Conservation (phyloP, 1,284 basidiomycete genomes). For the Microbotryum lychnidis-dioicae region DNA sequence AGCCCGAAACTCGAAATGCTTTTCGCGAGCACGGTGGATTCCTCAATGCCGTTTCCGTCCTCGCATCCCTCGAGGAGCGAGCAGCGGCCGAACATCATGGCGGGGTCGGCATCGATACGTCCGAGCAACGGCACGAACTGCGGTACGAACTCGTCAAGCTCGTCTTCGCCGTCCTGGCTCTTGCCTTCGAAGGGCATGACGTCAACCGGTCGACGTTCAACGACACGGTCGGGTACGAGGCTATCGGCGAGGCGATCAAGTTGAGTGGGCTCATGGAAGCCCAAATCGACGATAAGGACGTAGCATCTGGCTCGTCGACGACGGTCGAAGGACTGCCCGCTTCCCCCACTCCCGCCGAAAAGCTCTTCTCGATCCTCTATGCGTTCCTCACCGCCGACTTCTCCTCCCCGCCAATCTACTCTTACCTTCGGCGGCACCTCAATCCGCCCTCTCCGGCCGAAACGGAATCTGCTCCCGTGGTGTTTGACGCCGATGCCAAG, state of each 20-base stretch:
- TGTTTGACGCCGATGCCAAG: no score
- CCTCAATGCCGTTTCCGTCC: conserved; percentile 6
- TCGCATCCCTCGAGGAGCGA: conserved; percentile 7
- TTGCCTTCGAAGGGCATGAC: conserved; percentile 5
- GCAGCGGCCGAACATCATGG: background rate
- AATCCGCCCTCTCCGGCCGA: background rate
- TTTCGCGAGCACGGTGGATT: conserved; percentile 9
- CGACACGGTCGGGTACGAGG: conserved; percentile 6
- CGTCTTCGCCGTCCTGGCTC: conserved; percentile 10
- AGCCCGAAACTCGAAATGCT: conserved; percentile 8
- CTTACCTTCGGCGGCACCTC: conserved; percentile 2
- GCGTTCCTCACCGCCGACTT: conserved; percentile 14
- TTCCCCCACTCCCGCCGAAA: background rate
- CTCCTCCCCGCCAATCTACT: conserved; percentile 1
- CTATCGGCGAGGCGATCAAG: conserved; percentile 8
- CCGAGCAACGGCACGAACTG: conserved; percentile 1
- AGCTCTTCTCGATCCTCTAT: conserved; percentile 11
- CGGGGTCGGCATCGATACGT: background rate
- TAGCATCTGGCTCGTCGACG: background rate
- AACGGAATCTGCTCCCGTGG: no score
- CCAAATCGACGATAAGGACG: background rate
- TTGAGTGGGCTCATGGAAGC: conserved; percentile 3
- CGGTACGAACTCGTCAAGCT: conserved; percentile 13
- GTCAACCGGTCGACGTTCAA: conserved; percentile 4
- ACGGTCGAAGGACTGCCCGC: background rate